Evolutionary conservation across 164 flowering plant species (phyloP), one percentile per base, ranked within the genome.

Genomic region (Piper longum): DNA sequence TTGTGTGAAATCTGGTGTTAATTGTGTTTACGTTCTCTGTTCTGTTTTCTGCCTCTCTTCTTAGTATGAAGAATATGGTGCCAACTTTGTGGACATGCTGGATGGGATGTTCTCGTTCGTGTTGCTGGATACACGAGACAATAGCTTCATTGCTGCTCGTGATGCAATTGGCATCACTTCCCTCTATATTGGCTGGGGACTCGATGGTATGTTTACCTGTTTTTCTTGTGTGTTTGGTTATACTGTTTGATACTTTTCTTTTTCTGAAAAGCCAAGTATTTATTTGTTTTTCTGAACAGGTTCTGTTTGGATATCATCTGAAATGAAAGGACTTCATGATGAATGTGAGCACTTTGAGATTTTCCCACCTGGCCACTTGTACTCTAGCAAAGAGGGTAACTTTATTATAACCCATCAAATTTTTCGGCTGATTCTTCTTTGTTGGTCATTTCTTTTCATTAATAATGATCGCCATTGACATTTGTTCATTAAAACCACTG

Each of bases 61-160:
- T 42, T 67, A 82, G 98, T 93, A 90, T 61, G 99, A 93, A 72
- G 95, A 90, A 65, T 56, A 82, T 76, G 97, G 96, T 2, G 96
- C 86, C 51, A 73, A 87, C 41, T 93, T 88, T 65, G 76, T 93
- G 69, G 96, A 85, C 73, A 88, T 88, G 97, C 67, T 93, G 80
- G 99, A 93, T 66, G 99, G 99, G 14, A 83, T 93, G 77, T 93
- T 93, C 68, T 90, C 99, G 0, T 93, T 93, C 59, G 98, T 93
- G 57, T 73, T 93, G 66, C 65, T 86, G 75, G 96, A 93, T 69
- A 88, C 95, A 5, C 84, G 96, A 0, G 96, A 90, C 74, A 86
- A 86, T 77, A 88, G 89, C 74, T 90, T 81, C 79, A 73, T 93
- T 54, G 97, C 71, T 56, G 98, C 98, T 12, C 85, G 97, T 3